phyloP scores from a whole-genome alignment of 495 filamentous ascomycete genomes.

The Talaromyces borbonicus region DNA sequence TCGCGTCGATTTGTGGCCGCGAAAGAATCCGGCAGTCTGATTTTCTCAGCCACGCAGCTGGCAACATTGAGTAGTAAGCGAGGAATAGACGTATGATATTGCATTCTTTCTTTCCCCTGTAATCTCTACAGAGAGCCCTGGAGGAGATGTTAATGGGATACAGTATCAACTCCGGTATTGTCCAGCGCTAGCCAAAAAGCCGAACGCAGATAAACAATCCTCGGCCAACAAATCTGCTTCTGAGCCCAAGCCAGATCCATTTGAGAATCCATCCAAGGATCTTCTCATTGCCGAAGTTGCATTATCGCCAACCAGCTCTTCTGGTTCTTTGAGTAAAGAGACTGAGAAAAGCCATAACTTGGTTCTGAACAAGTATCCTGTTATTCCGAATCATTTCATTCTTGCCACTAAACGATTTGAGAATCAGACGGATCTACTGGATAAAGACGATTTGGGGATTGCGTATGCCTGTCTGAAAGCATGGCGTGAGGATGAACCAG shows the following conservation, averaged over 20 bases:
- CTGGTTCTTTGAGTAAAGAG: slow-evolving; percentile 14
- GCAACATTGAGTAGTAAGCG: slow-evolving; percentile 40
- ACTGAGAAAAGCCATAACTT: slow-evolving; percentile 42
- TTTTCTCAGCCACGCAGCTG: slow-evolving; percentile 52
- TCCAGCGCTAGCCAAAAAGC: slow-evolving; percentile 65
- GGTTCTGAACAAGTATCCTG: slow-evolving; percentile 74
- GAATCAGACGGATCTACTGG: slow-evolving; percentile 58
- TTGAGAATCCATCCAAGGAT: slow-evolving; percentile 52
- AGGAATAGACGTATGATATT: slow-evolving; percentile 44
- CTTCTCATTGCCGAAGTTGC: slow-evolving; percentile 54
- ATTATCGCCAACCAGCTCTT: too few relatives aligned
- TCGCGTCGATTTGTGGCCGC: slow-evolving; percentile 43
- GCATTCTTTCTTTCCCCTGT: neutral
- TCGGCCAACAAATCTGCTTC: slow-evolving; percentile 18
- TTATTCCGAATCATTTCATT: slow-evolving; percentile 74
- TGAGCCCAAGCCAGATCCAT: slow-evolving; percentile 54
- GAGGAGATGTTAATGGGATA: slow-evolving; percentile 8
- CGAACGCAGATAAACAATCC: slow-evolving; percentile 18
- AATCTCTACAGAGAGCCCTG: neutral
- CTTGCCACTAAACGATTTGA: slow-evolving; percentile 59
- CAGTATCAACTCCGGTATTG: slow-evolving; percentile 76
- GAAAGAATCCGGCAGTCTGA: slow-evolving; percentile 41
- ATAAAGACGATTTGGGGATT: slow-evolving; percentile 53
- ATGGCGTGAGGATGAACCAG: slow-evolving; percentile 32
- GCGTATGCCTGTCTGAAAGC: slow-evolving; percentile 55